phyloP scores from a whole-genome alignment of 164 flowering plant species.

The Protea cynaroides region DNA sequence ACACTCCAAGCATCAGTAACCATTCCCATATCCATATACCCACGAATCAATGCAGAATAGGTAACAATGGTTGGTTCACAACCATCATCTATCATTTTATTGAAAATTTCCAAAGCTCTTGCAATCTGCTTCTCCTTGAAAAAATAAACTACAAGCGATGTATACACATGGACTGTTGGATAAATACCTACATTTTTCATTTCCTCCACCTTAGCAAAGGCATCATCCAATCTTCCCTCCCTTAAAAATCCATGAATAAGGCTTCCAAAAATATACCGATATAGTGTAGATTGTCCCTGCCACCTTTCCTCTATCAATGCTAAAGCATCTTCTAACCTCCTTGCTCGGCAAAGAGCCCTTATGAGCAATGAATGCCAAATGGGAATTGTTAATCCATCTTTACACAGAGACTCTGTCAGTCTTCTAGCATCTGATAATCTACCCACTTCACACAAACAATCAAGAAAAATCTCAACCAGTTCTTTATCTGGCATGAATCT shows the following conservation, averaged over 20 bases:
- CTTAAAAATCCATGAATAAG: constrained; percentile 61
- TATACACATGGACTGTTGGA: constrained; percentile 76
- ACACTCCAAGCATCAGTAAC: constrained; percentile 61
- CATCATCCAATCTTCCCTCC: constrained; percentile 46
- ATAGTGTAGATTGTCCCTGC: constrained; percentile 27
- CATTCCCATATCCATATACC: constrained; percentile 51
- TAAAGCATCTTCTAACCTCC: constrained; percentile 63
- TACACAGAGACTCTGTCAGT: constrained; percentile 34
- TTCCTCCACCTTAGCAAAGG: constrained; percentile 52
- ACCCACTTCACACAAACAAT: constrained; percentile 64
- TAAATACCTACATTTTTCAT: constrained; percentile 51
- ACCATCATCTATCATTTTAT: constrained; percentile 53
- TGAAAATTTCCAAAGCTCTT: constrained; percentile 46
- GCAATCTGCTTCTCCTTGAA: constrained; percentile 48
- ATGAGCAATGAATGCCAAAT: constrained; percentile 54
- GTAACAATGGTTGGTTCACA: constrained; percentile 68
- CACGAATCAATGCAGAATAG: constrained; percentile 61
- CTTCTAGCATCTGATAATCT: constrained; percentile 46
- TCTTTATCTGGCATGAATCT: constrained; percentile 61
- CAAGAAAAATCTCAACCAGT: constrained; percentile 51
- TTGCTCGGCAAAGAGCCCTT: constrained; percentile 71
- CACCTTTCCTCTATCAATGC: constrained; percentile 35
- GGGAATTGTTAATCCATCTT: constrained; percentile 47
- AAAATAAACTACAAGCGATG: constrained; percentile 61
- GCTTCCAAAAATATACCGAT: constrained; percentile 62